Conservation (phyloP, 768 basidiomycete genomes). For the Trametes punicea region DNA sequence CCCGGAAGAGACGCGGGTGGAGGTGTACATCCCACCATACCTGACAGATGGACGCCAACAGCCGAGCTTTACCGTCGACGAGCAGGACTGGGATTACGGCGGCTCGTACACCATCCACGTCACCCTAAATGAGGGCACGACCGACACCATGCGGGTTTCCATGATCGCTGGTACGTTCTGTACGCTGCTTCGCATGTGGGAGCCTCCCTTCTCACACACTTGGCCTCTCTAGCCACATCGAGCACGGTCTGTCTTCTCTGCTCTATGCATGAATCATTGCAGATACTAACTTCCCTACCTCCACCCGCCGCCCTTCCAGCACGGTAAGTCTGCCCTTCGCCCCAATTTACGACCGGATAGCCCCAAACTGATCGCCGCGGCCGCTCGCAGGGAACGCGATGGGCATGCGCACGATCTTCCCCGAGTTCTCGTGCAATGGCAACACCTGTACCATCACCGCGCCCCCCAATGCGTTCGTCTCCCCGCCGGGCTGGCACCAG, state of each 20-base stretch:
- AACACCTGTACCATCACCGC: conserved; percentile 75
- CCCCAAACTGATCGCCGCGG: neutral
- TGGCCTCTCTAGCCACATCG: conserved; percentile 49
- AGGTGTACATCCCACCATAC: conserved; percentile 88
- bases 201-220: conserved; percentile 11
- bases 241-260: conserved; percentile 45
- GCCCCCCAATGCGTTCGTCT: conserved; percentile 64
- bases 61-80: conserved; percentile 56
- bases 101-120: conserved; percentile 52
- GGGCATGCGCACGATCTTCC: conserved; percentile 71
- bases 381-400: conserved; percentile 47
- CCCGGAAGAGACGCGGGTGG: conserved; percentile 74
- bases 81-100: conserved; percentile 63
- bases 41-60: conserved; percentile 58
- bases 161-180: conserved; percentile 56
- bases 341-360: neutral
- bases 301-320: neutral
- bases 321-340: conserved; percentile 8
- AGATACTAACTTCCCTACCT: neutral
- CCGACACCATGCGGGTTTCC: conserved; percentile 51
- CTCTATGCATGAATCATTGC: neutral
- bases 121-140: conserved; percentile 38
- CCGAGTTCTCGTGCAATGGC: conserved; percentile 64
- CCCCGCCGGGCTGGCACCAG: conserved; percentile 76
- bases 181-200: neutral